Evolutionary conservation across 1,284 basidiomycete genomes (phyloP).

Genomic region (Irpex rosettiformis): DNA sequence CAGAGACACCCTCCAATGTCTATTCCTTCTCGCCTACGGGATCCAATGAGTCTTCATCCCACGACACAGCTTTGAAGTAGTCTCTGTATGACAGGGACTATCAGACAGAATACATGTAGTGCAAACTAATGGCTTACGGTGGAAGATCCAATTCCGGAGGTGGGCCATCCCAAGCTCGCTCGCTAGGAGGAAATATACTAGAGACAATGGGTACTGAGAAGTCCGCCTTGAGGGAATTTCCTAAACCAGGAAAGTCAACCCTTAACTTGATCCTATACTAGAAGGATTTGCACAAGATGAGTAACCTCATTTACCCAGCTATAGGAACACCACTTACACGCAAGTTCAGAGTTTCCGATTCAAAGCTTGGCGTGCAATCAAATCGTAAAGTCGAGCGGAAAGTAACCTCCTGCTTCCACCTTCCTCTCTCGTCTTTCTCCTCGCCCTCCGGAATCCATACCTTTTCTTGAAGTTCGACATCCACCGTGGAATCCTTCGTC

Average conservation of each 20-base stretch:
- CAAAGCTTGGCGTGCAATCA: constrained; percentile 3
- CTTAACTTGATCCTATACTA: background rate
- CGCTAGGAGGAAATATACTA: constrained; percentile 2
- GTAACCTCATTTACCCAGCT: too few species aligned
- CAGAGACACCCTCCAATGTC: too few species aligned
- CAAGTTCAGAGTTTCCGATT: background rate
- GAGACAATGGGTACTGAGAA: constrained; percentile 5
- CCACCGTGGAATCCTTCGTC: background rate
- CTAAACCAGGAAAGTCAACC: constrained; percentile 7
- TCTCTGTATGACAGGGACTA: background rate
- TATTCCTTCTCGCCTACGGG: background rate
- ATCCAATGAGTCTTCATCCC: constrained; percentile 1
- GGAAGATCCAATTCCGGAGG: constrained; percentile 8
- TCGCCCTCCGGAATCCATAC: constrained; percentile 15
- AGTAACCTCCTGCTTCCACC: constrained; percentile 14
- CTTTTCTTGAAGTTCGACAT: constrained; percentile 6
- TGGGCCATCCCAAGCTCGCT: constrained; percentile 7
- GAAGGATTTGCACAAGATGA: too few species aligned
- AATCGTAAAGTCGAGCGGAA: constrained; percentile 12
- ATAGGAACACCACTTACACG: constrained; percentile 2
- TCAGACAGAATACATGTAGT: background rate
- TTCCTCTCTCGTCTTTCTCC: constrained; percentile 8
- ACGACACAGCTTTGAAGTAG: constrained; percentile 1
- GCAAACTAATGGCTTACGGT: background rate
- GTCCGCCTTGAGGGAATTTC: constrained; percentile 3